These are phyloP conservation scores for Brasilioporus rufonigricans DNA, from an alignment of 768 basidiomycete species.

Conservation along the genomic window DNA sequence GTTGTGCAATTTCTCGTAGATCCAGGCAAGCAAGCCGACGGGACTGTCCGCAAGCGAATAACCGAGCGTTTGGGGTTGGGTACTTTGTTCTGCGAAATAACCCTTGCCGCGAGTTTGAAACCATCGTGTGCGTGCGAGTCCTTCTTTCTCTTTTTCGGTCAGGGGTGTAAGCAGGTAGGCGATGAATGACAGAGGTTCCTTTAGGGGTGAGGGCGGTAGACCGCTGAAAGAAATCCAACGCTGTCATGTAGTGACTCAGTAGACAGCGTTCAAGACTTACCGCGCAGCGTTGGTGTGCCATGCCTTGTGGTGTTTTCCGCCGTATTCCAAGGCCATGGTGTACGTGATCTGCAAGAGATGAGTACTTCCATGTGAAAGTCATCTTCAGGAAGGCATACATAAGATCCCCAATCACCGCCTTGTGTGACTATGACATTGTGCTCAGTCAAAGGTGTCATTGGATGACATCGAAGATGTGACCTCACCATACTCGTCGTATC, in stretches of 20 bases:
- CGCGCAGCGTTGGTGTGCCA: slow-evolving; percentile 45
- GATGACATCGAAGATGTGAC: background rate
- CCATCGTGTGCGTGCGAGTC: slow-evolving; percentile 15
- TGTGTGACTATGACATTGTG: slow-evolving; percentile 38
- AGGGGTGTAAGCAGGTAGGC: slow-evolving; percentile 24
- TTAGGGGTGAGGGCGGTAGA: slow-evolving; percentile 25
- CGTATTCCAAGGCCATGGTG: slow-evolving; percentile 35
- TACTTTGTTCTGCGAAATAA: slow-evolving; percentile 33
- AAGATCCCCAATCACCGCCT: slow-evolving; percentile 48
- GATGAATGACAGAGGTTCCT: slow-evolving; percentile 27
- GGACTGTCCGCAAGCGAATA: slow-evolving; percentile 58
- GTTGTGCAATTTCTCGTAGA: slow-evolving; percentile 46
- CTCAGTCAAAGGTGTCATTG: background rate
- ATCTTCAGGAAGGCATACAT: slow-evolving; percentile 25
- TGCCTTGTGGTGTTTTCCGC: slow-evolving; percentile 44
- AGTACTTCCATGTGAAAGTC: background rate
- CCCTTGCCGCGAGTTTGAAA: slow-evolving; percentile 26
- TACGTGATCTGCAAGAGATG: slow-evolving; percentile 32
- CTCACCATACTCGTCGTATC: slow-evolving; percentile 48
- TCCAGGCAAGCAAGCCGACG: slow-evolving; percentile 48
- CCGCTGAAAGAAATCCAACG: background rate
- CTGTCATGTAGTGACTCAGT: background rate
- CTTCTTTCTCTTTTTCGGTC: slow-evolving; percentile 25
- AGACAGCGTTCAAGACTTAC: background rate
- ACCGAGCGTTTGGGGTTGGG: slow-evolving; percentile 50